These are phyloP conservation scores for Panaeolus cyanescens DNA, from an alignment of 768 basidiomycete species.

Conservation along the genomic window DNA sequence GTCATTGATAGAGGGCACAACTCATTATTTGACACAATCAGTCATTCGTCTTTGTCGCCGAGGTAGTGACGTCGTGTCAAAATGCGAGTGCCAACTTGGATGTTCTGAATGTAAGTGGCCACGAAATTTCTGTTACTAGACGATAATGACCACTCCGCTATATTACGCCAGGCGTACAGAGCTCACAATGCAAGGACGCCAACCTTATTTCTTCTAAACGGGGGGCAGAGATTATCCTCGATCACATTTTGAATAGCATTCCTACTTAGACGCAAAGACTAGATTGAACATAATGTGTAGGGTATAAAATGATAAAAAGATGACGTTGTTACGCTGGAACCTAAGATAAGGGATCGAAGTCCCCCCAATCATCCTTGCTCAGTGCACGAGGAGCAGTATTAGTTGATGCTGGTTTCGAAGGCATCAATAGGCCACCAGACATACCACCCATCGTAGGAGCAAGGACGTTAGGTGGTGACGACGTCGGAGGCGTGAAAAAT, in stretches of 20 bases:
- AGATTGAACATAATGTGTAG: conserved; percentile 6
- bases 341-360: conserved; percentile 78
- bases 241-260: conserved; percentile 52
- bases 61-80: conserved; percentile 57
- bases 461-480: conserved; percentile 16
- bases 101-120: conserved; percentile 63
- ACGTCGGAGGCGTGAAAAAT: conserved; percentile 57
- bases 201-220: conserved; percentile 75
- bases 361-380: conserved; percentile 74
- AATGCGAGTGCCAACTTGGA: conserved; percentile 69
- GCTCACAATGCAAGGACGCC: conserved; percentile 64
- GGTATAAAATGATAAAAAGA: background rate
- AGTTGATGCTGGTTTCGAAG: conserved; percentile 61
- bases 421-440: conserved; percentile 58
- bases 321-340: background rate
- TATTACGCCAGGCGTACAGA: conserved; percentile 77
- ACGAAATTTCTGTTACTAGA: too few relatives aligned
- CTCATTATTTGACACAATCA: conserved; percentile 9
- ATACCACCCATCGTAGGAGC: conserved; percentile 21
- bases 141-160: background rate
- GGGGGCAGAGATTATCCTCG: conserved; percentile 72
- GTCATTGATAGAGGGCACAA: background rate
- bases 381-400: conserved; percentile 48
- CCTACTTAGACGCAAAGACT: conserved; percentile 39
- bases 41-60: conserved; percentile 62